Evolutionary conservation across 208 protist species (phyloP).

Genomic region (Wallacemonas sp.): DNA sequence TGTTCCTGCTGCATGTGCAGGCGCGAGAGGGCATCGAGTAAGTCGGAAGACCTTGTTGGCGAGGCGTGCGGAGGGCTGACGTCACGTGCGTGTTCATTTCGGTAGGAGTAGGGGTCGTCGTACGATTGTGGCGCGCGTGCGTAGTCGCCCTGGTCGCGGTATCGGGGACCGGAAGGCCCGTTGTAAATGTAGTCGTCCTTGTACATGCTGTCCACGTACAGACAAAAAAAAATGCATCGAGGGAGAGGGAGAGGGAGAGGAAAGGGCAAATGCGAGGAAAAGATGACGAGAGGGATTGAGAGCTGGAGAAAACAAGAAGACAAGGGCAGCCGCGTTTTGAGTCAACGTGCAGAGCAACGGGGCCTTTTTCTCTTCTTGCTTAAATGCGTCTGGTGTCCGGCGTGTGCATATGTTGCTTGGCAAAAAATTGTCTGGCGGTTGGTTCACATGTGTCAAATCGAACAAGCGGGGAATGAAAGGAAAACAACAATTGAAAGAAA

Average conservation of each 20-base stretch:
- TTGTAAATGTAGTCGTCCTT: constrained; percentile 15
- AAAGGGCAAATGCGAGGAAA: neutral
- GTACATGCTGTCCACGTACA: constrained; percentile 1
- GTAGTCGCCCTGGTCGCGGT: neutral
- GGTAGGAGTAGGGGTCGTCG: neutral
- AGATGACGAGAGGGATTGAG: neutral
- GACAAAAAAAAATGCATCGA: neutral
- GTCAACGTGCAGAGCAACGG: too few species aligned
- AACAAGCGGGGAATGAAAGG: too few species aligned
- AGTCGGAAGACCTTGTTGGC: neutral
- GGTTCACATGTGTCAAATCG: too few species aligned
- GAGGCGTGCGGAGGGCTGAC: neutral
- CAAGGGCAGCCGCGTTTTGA: too few species aligned
- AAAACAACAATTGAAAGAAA: too few species aligned
- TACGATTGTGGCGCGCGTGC: neutral
- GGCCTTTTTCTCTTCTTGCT: too few species aligned
- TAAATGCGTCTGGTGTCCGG: too few species aligned
- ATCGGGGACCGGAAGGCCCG: neutral
- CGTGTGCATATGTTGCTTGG: too few species aligned
- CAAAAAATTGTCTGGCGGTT: too few species aligned
- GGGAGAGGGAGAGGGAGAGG: neutral
- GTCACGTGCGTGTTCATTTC: too few species aligned
- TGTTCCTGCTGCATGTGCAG: constrained; percentile 9
- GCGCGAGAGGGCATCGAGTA: constrained; percentile 5
- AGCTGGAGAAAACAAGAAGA: neutral